Conservation (phyloP, 139 green algal genomes). For the Ettlia oleoabundans region DNA sequence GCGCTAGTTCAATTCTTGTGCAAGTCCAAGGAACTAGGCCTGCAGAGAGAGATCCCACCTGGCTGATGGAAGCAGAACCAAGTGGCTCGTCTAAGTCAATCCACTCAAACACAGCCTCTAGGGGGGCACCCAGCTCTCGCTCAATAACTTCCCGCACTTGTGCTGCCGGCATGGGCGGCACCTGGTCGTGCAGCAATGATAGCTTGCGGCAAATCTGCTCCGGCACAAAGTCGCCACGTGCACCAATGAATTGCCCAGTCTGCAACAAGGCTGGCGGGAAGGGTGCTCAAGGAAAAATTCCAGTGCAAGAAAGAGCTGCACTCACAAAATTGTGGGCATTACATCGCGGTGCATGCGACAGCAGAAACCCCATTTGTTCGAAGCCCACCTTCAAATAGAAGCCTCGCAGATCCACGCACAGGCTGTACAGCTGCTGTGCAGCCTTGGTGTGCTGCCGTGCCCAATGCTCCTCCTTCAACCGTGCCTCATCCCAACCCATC, state of each 20-base stretch:
- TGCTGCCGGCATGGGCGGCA: slow-evolving; percentile 70
- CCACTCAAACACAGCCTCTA: slow-evolving; percentile 88
- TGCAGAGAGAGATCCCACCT: no score
- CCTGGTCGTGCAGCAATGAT: slow-evolving; percentile 83
- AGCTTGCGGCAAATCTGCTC: slow-evolving; percentile 82
- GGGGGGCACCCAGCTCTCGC: slow-evolving; percentile 69
- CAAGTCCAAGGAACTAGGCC: no score
- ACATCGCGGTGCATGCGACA: no score
- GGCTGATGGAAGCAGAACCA: slow-evolving; percentile 89
- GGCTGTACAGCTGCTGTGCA: slow-evolving; percentile 79
- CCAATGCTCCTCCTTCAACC: slow-evolving; percentile 73
- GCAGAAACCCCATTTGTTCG: background rate
- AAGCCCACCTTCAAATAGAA: slow-evolving; percentile 88
- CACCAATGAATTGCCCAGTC: slow-evolving; percentile 90
- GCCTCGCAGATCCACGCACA: slow-evolving; percentile 83
- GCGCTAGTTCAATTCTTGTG: background rate
- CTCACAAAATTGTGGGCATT: no score
- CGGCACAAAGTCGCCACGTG: slow-evolving; percentile 87
- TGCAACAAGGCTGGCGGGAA: slow-evolving; percentile 38
- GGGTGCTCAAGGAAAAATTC: no score
- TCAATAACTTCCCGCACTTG: slow-evolving; percentile 59
- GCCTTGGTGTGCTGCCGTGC: slow-evolving; percentile 74
- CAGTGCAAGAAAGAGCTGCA: no score
- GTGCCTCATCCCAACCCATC: slow-evolving; percentile 45
- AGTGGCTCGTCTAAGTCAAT: slow-evolving; percentile 88